Evolutionary conservation across 2,329 filamentous ascomycete species (phyloP), one percentile per base, ranked within the genome.

Genomic region (Colletotrichum lindemuthianum): DNA sequence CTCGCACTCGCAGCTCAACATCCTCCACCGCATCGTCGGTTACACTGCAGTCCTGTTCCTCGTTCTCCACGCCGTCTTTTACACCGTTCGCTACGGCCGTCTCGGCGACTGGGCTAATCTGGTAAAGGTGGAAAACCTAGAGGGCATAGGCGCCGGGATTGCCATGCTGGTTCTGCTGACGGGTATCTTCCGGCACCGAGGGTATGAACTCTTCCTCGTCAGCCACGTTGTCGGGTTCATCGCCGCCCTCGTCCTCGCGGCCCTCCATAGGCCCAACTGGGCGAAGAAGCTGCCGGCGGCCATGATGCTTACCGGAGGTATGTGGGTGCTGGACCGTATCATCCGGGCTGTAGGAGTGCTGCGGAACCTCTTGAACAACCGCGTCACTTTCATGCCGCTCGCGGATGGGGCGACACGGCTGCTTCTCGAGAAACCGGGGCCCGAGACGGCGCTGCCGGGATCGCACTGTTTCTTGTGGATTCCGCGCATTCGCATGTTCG

Each of bases 391-490:
- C 6, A 76, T 77, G 39, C 75, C 82, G 8, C 76, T 86, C 3
- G 74, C 81, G 2, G 73, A 79, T 13, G 77, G 78, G 3, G 83
- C 79, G 13, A 81, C 79, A 2, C 75, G 80, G 13, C 72, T 86
- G 2, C 70, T 82, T 2, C 74, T 86, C 13, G 79, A 80, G 68
- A 81, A 79, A 16, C 77, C 78, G 0, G 70, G 78, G 0, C 68
- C 69, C 13, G 67, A 72, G 6, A 76, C 78, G 2, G 60, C 16
- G 8, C 53, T 15, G 5, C 52, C 70, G 0, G 71, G 70, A 36
- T 60, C 63, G 0, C 84, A 88, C 67, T 84, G 82, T 64, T 87
- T 85, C 59, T 70, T 88, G 33, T 87, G 84, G 82, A 79, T 88
- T 6, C 86, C 85, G 0, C 72, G 75, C 2, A 78, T 88, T 40